phyloP scores from a whole-genome alignment of 78 protist genomes.

The Neovahlkampfia damariscottae region DNA sequence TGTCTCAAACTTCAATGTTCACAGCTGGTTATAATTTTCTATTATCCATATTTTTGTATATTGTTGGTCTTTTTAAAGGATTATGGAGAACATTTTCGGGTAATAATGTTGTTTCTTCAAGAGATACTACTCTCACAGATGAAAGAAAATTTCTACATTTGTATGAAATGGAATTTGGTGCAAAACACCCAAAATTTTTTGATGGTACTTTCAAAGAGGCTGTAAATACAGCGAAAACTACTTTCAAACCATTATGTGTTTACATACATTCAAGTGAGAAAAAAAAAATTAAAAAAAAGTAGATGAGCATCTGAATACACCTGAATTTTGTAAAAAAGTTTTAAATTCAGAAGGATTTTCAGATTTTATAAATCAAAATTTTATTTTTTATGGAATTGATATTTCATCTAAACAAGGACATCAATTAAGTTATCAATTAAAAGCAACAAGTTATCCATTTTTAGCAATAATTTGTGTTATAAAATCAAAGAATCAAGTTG shows the following conservation, averaged over 20 bases:
- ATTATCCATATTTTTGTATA: no score
- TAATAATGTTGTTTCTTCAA: no score
- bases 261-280: neutral
- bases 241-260: neutral
- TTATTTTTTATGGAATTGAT: neutral
- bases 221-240: neutral
- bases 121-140: no score
- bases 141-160: neutral
- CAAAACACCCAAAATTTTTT: neutral
- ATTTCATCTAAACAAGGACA: neutral
- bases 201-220: neutral
- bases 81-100: no score
- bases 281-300: neutral
- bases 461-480: neutral
- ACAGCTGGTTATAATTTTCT: no score
- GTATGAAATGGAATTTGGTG: neutral
- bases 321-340: neutral
- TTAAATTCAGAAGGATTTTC: neutral
- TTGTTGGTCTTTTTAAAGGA: no score
- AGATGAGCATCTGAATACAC: neutral
- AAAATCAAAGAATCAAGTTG: neutral
- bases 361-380: constrained; percentile 7
- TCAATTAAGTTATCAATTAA: neutral
- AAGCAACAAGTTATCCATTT: constrained; percentile 4
- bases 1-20: no score